Evolutionary conservation across 2,329 filamentous ascomycete genomes (phyloP), one percentile per base, ranked within the genome.

Genomic region (Aspergillus tubingensis): DNA sequence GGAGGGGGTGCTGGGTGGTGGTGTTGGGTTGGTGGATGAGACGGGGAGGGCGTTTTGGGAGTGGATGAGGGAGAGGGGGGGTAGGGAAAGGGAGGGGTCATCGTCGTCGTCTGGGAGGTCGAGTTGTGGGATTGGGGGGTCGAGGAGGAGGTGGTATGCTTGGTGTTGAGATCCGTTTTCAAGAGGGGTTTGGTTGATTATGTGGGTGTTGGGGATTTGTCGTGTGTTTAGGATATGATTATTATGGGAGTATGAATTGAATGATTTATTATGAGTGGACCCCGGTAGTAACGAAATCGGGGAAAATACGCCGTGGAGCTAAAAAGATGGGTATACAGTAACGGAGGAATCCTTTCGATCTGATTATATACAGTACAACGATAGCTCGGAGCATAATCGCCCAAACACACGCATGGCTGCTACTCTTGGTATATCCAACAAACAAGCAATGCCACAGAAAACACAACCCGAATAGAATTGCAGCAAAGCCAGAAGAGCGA

Each of bases 61-160:
- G 11, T 55, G 53, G 53, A 30, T 27, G 39, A 23, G 21, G 53
- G 23, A 19, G 8, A 30, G 39, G 53, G n/a, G 32, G 10, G 17
- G 8, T 27, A 15, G 8, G n/a, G 53, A 3, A 13, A n/a, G 10
- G 50, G 50, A 27, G 25, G 25, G 7, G 25, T 27, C 25, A 27
- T 27, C 25, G 25, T 27, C 25, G 10, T 17, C 32, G 4, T 36
- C 32, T 36, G 11, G 10, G 11, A 36, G 32, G 32, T 36, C 32
- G 0, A 25, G n/a, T 3, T 55, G 43, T 44, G 53, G 39, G n/a
- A 55, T 55, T 32, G 53, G 53, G 10, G 23, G 39, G 53, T 15
- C 32, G 39, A 15, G 53, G 17, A 32, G 39, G 41, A 27, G 21
- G 27, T 55, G 39, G 39, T 55, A 44, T 43, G 17, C 53, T 5